Conservation (phyloP, 306 rosid species). For the Cucurbita argyrosperma region DNA sequence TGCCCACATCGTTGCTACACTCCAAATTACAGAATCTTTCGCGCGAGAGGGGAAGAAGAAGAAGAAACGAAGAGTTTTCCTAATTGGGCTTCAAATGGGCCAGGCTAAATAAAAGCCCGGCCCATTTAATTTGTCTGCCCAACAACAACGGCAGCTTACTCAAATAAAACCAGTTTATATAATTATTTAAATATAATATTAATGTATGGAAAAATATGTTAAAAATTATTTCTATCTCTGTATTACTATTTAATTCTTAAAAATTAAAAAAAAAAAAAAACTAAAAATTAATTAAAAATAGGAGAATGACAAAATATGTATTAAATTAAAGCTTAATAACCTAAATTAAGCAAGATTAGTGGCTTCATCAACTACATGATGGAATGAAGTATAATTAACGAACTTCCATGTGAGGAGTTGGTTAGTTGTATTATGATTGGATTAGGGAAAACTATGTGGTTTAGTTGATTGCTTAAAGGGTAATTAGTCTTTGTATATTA, state of each 20-base stretch:
- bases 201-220: no score
- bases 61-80: not conserved
- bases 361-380: not conserved
- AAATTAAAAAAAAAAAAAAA: no score
- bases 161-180: no score
- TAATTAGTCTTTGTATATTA: not conserved
- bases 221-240: no score
- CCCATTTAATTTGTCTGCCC: not conserved
- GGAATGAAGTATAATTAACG: not conserved
- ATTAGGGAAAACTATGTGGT: not conserved
- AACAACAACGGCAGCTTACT: no score
- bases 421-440: not conserved
- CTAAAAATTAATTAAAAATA: no score
- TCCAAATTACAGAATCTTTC: not conserved
- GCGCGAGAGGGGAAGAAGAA: not conserved
- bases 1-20: constrained; percentile 62
- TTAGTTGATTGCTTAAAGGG: not conserved
- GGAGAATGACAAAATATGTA: no score
- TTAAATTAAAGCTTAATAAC: not conserved
- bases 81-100: not conserved
- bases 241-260: no score
- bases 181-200: no score
- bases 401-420: not conserved
- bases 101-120: not conserved
- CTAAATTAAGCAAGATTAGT: not conserved